Conservation (phyloP, 1,139 yeast species). For the Debaryomyces fabryi region DNA sequence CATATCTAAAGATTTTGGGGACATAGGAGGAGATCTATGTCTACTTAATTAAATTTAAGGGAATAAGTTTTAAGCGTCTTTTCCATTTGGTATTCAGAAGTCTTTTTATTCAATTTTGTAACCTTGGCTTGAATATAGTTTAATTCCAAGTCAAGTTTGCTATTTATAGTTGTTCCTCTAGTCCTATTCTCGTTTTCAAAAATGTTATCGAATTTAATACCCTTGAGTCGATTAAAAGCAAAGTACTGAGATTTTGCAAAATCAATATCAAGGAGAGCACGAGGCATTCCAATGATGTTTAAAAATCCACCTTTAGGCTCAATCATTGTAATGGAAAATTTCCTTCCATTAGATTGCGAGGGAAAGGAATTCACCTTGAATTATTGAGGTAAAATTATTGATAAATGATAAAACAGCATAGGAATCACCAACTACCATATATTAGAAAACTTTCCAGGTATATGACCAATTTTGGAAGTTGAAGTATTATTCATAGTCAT, state of each 20-base stretch:
- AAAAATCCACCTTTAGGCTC: background rate
- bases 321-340: background rate
- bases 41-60: background rate
- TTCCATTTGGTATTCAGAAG: background rate
- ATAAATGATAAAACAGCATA: background rate
- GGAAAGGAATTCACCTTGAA: background rate
- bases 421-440: background rate
- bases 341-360: background rate
- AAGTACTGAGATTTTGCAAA: background rate
- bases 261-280: background rate
- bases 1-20: background rate
- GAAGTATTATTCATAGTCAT: too few relatives aligned
- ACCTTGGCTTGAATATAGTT: background rate
- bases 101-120: background rate
- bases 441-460: background rate
- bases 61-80: background rate
- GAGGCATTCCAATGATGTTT: background rate
- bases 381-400: background rate
- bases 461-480: too few relatives aligned
- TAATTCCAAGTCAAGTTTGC: background rate
- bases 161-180: background rate
- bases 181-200: background rate
- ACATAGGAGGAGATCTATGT: background rate
- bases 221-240: background rate
- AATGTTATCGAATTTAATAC: background rate